phyloP scores from a whole-genome alignment of 2,329 filamentous ascomycete genomes.

The Cercospora beticola region DNA sequence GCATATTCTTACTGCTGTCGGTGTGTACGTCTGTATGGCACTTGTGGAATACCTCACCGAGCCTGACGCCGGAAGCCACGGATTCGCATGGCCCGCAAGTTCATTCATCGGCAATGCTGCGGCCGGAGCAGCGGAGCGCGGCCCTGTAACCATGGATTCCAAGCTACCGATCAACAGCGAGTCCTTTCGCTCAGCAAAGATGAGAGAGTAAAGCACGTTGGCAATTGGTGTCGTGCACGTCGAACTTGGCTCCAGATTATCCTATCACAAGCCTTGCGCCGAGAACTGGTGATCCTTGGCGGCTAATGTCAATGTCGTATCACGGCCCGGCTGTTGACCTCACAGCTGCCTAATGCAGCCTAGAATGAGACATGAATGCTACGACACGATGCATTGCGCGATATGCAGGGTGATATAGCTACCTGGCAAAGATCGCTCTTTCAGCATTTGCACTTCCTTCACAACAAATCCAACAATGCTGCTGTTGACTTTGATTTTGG shows the following conservation, averaged over 20 bases:
- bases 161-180: constrained; percentile 2
- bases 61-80: not conserved
- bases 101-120: not conserved
- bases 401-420: not conserved
- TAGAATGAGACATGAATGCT: not conserved
- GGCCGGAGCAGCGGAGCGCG: not conserved
- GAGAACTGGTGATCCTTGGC: constrained; percentile 1
- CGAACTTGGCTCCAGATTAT: not conserved
- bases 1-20: not conserved
- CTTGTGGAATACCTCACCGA: constrained; percentile 1
- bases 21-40: not conserved
- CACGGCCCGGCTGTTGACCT: not conserved
- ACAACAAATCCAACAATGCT: not conserved
- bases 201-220: not conserved
- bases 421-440: not conserved
- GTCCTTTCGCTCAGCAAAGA: not conserved
- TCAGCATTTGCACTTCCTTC: not conserved
- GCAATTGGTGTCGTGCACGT: not conserved
- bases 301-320: not conserved
- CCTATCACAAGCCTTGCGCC: not conserved
- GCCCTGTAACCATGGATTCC: not conserved
- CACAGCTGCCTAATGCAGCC: not conserved
- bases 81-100: not conserved
- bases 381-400: not conserved
- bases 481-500: not conserved